These are phyloP conservation scores for Nakazawaea ambrosiae DNA, from an alignment of 805 yeast species.

Conservation along the genomic window DNA sequence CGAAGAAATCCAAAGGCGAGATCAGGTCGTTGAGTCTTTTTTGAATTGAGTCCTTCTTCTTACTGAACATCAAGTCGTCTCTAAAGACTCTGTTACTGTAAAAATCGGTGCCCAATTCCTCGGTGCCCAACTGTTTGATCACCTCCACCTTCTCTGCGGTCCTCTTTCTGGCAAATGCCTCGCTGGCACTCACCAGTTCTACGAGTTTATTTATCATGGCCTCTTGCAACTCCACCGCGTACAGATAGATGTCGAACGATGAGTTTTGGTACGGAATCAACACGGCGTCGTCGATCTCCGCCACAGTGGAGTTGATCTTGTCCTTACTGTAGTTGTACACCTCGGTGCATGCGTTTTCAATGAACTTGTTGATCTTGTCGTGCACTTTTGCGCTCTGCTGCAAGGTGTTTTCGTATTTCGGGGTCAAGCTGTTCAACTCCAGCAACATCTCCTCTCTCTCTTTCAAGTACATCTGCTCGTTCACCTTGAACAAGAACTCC, in stretches of 20 bases:
- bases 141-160: slow-evolving; percentile 57
- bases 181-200: slow-evolving; percentile 57
- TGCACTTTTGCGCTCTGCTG: slow-evolving; percentile 45
- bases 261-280: slow-evolving; percentile 35
- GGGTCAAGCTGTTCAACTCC: slow-evolving; percentile 48
- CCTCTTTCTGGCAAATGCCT: slow-evolving; percentile 54
- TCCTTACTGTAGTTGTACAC: slow-evolving; percentile 57
- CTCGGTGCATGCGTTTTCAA: slow-evolving; percentile 52
- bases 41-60: slow-evolving; percentile 54
- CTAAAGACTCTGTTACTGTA: slow-evolving; percentile 57
- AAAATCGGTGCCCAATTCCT: slow-evolving; percentile 56
- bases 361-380: slow-evolving; percentile 51
- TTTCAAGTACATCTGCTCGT: slow-evolving; percentile 37
- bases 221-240: slow-evolving; percentile 62
- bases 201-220: slow-evolving; percentile 62
- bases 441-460: slow-evolving; percentile 37
- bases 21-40: slow-evolving; percentile 55
- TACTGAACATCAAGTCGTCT: slow-evolving; percentile 76
- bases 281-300: slow-evolving; percentile 25
- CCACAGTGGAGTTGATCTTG: slow-evolving; percentile 44
- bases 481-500: slow-evolving; percentile 44
- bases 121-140: slow-evolving; percentile 56
- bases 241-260: slow-evolving; percentile 61
- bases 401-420: slow-evolving; percentile 48
- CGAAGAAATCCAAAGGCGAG: slow-evolving; percentile 68